Base-by-base conservation (phyloP, 2,329 filamentous ascomycete species). In the Epicoccum nigrum region DNA sequence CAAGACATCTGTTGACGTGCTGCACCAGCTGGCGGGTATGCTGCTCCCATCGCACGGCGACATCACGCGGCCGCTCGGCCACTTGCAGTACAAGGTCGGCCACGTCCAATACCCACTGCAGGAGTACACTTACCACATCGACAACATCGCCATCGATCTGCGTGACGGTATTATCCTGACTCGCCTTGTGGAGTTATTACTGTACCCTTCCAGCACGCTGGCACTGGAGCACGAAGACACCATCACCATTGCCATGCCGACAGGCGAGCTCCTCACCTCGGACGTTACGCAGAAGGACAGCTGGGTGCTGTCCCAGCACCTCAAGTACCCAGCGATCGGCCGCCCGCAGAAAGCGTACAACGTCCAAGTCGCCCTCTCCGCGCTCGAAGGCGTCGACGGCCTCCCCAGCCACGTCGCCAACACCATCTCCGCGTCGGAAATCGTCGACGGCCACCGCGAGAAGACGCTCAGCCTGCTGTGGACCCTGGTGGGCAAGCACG, bases 371-470 rank as follows among this genome's bases (percentile, higher is more conserved):
- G 82, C 82, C 1, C 68, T 87, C 2, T 74, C 76, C 40, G 81
- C 83, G 2, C 69, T 87, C 11, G 64, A 69, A n/a, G 71, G 70
- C 9, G 70, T 79, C 7, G 68, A 66, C 9, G 76, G 77, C 2
- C 69, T 78, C 11, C 72, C 67, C 4, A 61, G 67, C 11, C 73
- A 72, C 23, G 67, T 80, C 11, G 65, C 77, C 5, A 67, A 71
- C 17, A 73, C 75, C 27, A 70, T 85, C 28, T 76, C 70, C 12
- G 77, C 84, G 0, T 79, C 82, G 31, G 82, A 87, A 46, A 80
- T 87, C 38, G 83, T 87, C 6, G 79, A 86, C 58, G 85, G 85
- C 2, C 83, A 86, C 59, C 79, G 85, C 7, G 84, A 87, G 61
- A 86, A 83, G 68, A 87, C 84, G 0, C 74, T 87, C 35, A 79